phyloP scores from a whole-genome alignment of 139 green algal genomes.

The Chlorella sp. region DNA sequence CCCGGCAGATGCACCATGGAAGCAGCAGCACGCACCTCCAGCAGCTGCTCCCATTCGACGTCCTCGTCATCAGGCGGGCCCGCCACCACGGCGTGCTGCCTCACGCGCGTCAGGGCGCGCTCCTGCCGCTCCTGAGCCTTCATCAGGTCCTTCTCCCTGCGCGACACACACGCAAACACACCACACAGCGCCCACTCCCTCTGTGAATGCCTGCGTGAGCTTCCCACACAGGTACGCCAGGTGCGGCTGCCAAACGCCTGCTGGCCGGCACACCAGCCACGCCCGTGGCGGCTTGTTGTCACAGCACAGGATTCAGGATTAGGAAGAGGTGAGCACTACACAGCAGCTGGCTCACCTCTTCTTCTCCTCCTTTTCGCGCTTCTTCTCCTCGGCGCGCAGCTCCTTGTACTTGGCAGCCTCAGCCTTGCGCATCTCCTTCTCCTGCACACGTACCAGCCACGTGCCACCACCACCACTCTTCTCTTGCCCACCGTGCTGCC shows the following conservation, averaged over 20 bases:
- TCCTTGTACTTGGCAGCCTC: slow-evolving; percentile 35
- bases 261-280: too few species aligned
- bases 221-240: too few species aligned
- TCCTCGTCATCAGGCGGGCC: slow-evolving; percentile 71
- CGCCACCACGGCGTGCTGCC: slow-evolving; percentile 1
- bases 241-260: too few species aligned
- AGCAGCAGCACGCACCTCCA: slow-evolving; percentile 24
- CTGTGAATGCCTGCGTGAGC: not conserved
- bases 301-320: too few species aligned
- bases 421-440: not conserved
- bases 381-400: slow-evolving; percentile 42
- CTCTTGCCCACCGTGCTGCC: not conserved
- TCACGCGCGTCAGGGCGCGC: slow-evolving; percentile 31
- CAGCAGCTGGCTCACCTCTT: slow-evolving; percentile 13
- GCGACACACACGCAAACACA: not conserved
- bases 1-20: too few species aligned
- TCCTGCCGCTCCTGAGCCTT: slow-evolving; percentile 42
- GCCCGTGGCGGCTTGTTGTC: too few species aligned
- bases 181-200: not conserved
- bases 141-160: slow-evolving; percentile 54
- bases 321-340: too few species aligned
- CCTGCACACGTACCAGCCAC: not conserved
- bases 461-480: not conserved
- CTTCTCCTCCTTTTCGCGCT: slow-evolving; percentile 33
- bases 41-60: slow-evolving; percentile 61